Evolutionary conservation across 257 asterid genomes (phyloP), one percentile per base, ranked within the genome.

Genomic region (Scutellaria barbata): DNA sequence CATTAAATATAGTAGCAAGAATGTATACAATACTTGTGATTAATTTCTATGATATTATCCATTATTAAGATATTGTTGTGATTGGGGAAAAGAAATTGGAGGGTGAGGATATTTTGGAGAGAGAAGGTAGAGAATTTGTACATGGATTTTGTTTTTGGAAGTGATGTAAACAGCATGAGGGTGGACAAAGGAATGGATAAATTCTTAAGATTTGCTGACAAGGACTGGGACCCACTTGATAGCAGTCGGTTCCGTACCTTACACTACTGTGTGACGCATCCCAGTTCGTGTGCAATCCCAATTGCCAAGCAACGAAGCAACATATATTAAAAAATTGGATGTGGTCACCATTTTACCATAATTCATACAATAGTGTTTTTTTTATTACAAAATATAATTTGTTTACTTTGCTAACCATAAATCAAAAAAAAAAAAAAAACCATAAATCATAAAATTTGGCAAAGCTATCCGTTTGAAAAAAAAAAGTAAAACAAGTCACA

Each of bases 121-220:
- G 42, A 17, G 7, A 6, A 25, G 20, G 39, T 22, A 61, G 6
- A 12, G 55, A 5, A 18, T 12, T 8, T 40, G 52, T n/a, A 13
- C 39, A 17, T 52, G 74, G 70, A 61, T 20, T 16, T 74, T n/a
- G n/a, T n/a, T 4, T 20, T 40, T 50, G 52, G 14, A 6, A 43
- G 61, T 58, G 46, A 57, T 5, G 41, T 5, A 52, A 52, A 47
- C 40, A 67, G 25, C 47, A 42, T 7, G 57, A 61, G 10, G 30
- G 35, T 11, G 56, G 66, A 59, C 78, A 73, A 77, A 59, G 20
- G 7, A 59, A 35, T 52, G 78, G 82, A 77, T 77, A 77, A 68
- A 66, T 51, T 67, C 63, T 35, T 5, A 10, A 77, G 78, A 73
- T 72, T 68, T 73, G 78, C 78, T 77, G 82, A 77, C 78, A 40